Base-by-base conservation (phyloP, 257 asterid species). In the Salvia hispanica region DNA sequence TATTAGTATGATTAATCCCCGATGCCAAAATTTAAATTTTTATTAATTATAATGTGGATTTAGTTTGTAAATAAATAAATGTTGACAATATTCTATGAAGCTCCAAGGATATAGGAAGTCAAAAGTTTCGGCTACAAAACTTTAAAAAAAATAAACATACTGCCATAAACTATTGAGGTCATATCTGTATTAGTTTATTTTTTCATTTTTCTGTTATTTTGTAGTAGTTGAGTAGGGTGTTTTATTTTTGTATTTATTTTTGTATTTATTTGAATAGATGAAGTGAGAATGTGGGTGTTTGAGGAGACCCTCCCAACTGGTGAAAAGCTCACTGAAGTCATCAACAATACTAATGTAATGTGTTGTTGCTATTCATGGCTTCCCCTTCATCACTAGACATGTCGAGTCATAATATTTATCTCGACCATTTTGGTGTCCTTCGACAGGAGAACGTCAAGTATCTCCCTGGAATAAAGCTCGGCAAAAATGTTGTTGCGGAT, bases 251-350 rank as follows among this genome's bases (percentile, higher is more conserved):
- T 64, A 0, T 43, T 18, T 15, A 18, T 3, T 59, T 34, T 46
- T 47, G 50, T 64, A 0, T 55, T 28, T 74, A 55, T 25, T 68
- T 34, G 59, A 57, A 67, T 65, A 89, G 96, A 89, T 75, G 96
- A 86, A 70, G 95, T 89, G 72, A 83, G 85, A 85, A 89, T 89
- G 96, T 89, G 94, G 91, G 95, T 89, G 11, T 89, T 84, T 61
- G 96, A 89, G 83, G 95, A 89, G 77, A 78, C 71, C 13, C 63
- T 86, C 74, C 86, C 91, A 7, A 72, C 61, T 14, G 96, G 95
- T 62, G 88, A 81, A 77, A 84, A 86, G 42, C 92, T 89, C 64
- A 78, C 96, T 1, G 80, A 82, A 70, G 85, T 83, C 84, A 89
- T 89, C 84, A 89, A 89, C 71, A 72, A 45, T 48, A 77, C 80